Base-by-base conservation (phyloP, 1,139 yeast species). In the Blastobotrys petasosporus region DNA sequence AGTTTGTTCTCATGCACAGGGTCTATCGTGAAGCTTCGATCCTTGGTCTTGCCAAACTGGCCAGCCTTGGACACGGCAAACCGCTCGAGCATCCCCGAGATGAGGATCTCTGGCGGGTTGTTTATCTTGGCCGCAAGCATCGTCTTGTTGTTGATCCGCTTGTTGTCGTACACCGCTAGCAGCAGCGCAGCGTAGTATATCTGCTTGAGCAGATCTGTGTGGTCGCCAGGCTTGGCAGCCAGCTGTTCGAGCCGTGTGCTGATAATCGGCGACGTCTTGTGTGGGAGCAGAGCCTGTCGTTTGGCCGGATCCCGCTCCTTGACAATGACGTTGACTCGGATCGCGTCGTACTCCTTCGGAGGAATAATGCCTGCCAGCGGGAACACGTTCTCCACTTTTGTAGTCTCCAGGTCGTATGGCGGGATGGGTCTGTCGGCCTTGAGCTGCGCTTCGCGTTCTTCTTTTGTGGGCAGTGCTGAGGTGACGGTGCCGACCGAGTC, bases 1-100 rank as follows among this genome's bases (percentile, higher is more conserved):
- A 92, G 71, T 66, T 84, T 87, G 67, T 87, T 95, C 66, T 87
- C 95, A 60, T 80, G 78, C 56, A 79, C 82, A 37, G 97, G 95
- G 61, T 92, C 97, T 52, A 92, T 78, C 51, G 77, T 71, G 63
- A 77, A 87, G 12, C 83, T 76, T 59, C 82, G 47, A 31, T 62
- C 65, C 64, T 83, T 84, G 17, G 87, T 73, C 63, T 76, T 81
- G 51, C 94, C 95, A 54, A 78, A 76, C 45, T 73, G 75, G 6
- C 87, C 77, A 10, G 86, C 74, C 60, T 79, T 79, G 30, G 75
- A 63, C 41, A 81, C 75, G 15, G 95, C 74, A 64, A 87, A 90
- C 50, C 84, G 75, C 41, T 76, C 76, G 50, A 88, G 67, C 34
- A 87, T 68, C 25, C 87, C 86, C 58, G 84, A 88, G n/a, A 88